Conservation (phyloP, 2,329 filamentous ascomycete genomes). For the Teratosphaeria viscida region DNA sequence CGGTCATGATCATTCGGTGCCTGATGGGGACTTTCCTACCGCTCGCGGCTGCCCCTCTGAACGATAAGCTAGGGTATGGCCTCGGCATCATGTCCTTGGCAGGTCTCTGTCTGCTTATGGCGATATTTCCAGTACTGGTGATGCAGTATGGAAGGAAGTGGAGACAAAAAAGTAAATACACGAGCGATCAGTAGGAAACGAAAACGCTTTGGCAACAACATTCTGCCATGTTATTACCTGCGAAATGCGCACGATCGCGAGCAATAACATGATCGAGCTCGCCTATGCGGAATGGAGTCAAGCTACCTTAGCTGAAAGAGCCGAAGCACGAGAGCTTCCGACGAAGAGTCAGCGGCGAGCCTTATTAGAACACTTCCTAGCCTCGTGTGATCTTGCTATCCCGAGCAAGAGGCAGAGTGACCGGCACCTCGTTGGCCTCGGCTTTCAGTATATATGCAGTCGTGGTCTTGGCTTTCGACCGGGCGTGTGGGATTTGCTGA, state of each 20-base stretch:
- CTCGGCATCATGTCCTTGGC: conserved; percentile 26
- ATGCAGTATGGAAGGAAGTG: conserved; percentile 17
- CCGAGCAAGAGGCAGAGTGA: too few species aligned
- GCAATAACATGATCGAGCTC: too few species aligned
- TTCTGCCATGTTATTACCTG: neutral
- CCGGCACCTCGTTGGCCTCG: neutral
- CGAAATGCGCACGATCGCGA: too few species aligned
- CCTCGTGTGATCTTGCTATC: too few species aligned
- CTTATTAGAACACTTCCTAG: too few species aligned
- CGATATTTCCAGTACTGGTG: conserved; percentile 18
- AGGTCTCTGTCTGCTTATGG: conserved; percentile 12
- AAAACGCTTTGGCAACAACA: neutral
- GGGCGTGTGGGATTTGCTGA: neutral
- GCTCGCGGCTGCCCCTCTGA: conserved; percentile 34
- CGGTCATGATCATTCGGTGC: conserved; percentile 33
- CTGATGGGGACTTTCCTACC: conserved; percentile 37
- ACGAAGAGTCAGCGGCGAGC: too few species aligned
- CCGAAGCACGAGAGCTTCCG: too few species aligned
- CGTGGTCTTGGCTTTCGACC: neutral
- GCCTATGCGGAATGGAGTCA: too few species aligned
- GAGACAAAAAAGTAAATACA: conserved; percentile 19
- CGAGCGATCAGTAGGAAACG: conserved; percentile 1
- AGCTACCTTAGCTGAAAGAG: too few species aligned
- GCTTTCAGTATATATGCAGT: neutral
- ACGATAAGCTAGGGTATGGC: conserved; percentile 29